Base-by-base conservation (phyloP, 768 basidiomycete genomes). In the Arthromyces matolae region DNA sequence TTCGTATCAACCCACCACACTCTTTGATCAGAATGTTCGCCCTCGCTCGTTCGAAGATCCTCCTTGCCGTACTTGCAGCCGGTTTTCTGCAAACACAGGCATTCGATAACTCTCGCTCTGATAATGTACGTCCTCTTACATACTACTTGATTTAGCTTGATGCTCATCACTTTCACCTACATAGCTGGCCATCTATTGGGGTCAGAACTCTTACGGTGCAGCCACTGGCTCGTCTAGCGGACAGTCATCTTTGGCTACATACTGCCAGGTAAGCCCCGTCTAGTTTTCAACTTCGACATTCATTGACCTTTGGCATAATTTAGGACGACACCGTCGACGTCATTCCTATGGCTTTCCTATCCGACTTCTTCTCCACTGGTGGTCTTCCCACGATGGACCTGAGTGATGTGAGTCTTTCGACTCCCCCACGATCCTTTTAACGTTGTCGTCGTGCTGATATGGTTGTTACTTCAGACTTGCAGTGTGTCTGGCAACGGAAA, bases 181-280 rank as follows among this genome's bases (percentile, higher is more conserved):
- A n/a, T n/a, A 67, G 67, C 39, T 67, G 45, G 67, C 57, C 18
- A n/a, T n/a, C 52, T 68, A 80, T 55, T 80, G 69, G 66, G 79
- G 81, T n/a, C 81, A 83, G 56, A 79, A 83, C 58, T 80, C 78
- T 8, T 78, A 76, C 45, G 81, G 81, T 25, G 78, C 78, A 4
- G 72, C 74, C 1, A 68, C 77, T 53, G 54, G 66, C 2, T 61
- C 63, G 49, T 55, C 68, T 8, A 71, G 70, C 4, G 72, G 72
- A 47, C 61, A 67, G 79, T 61, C 60, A 61, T 1, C 61, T 14
- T 18, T 84, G 28, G 63, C 72, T 0, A 63, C 64, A 13, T 83
- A 81, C 57, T 84, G 80, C 53, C 73, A 78, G 65, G 76, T 77
- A 53, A 8, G 48, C 27, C 9, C 12, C 12, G 5, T 28, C n/a